These are phyloP conservation scores for Penicillium odoratum DNA, from an alignment of 495 filamentous ascomycete genomes.

Conservation along the genomic window DNA sequence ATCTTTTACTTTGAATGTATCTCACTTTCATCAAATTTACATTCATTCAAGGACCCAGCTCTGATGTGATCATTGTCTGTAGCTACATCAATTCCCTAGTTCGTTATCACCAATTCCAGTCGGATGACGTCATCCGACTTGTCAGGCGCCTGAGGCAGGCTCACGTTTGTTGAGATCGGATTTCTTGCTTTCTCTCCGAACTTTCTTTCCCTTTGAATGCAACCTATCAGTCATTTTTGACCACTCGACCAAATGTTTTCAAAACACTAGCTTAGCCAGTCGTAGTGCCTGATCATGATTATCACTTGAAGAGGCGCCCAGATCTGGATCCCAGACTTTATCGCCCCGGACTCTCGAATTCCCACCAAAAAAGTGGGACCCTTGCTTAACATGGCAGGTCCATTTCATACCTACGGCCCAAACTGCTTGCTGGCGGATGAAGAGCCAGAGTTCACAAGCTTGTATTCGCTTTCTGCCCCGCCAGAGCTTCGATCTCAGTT, in stretches of 20 bases:
- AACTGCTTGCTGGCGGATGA: conserved; percentile 49
- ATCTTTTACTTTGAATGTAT: neutral
- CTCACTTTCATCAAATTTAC: neutral
- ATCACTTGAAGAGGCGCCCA: conserved; percentile 18
- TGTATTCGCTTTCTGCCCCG: conserved; percentile 33
- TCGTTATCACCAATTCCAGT: too few species aligned
- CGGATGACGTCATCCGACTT: conserved; percentile 39
- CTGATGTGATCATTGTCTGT: too few species aligned
- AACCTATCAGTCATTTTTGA: neutral
- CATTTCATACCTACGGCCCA: conserved; percentile 56
- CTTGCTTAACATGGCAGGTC: conserved; percentile 40
- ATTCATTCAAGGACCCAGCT: too few species aligned
- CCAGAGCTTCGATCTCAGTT: conserved; percentile 66
- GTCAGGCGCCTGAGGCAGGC: conserved; percentile 18
- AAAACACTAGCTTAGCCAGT: conserved; percentile 8
- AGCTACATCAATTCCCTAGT: too few species aligned
- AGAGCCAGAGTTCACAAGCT: conserved; percentile 34
- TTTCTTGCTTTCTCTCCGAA: neutral
- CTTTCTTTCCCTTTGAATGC: neutral
- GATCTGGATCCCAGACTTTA: conserved; percentile 15
- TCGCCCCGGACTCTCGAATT: conserved; percentile 5
- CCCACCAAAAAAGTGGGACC: conserved; percentile 17
- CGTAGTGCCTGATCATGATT: conserved; percentile 20
- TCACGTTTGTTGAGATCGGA: neutral
- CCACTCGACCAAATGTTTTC: conserved; percentile 8